These are phyloP conservation scores for Blastomyces parvus DNA, from an alignment of 2,329 filamentous ascomycete genomes.

Conservation along the genomic window DNA sequence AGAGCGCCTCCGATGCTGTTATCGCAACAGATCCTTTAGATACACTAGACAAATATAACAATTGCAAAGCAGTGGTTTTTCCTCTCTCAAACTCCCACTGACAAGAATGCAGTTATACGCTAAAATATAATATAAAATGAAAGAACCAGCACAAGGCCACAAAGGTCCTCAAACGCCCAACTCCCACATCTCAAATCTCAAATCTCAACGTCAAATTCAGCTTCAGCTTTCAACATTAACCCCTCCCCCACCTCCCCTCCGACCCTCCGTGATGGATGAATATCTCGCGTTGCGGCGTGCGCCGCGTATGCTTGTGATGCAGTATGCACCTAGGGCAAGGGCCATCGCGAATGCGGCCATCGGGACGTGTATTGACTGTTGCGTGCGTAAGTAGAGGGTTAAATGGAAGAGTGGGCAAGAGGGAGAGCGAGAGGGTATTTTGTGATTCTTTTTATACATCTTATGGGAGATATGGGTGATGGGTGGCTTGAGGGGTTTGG, in stretches of 20 bases:
- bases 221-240: not conserved
- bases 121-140: not conserved
- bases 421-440: not conserved
- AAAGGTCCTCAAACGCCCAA: not conserved
- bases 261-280: conserved; percentile 8
- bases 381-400: not conserved
- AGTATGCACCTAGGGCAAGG: conserved; percentile 50
- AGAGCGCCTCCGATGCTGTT: not conserved
- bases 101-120: not conserved
- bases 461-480: not conserved
- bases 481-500: not conserved
- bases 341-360: conserved; percentile 57
- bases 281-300: conserved; percentile 54
- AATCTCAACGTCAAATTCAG: not conserved
- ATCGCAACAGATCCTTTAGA: not conserved
- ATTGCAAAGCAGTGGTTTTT: not conserved
- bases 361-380: conserved; percentile 39
- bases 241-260: not conserved
- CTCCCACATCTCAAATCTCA: not conserved
- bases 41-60: not conserved
- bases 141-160: not conserved
- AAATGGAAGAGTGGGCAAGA: not conserved
- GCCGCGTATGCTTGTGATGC: conserved; percentile 54
- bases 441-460: not conserved
- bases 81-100: not conserved